Percentiles rank a stretch among this genome's conserved stretches.
Evolutionary conservation across 371 early-diverging fungal genomes (phyloP).

Genomic region (Apophysomyces trapeziformis): DNA sequence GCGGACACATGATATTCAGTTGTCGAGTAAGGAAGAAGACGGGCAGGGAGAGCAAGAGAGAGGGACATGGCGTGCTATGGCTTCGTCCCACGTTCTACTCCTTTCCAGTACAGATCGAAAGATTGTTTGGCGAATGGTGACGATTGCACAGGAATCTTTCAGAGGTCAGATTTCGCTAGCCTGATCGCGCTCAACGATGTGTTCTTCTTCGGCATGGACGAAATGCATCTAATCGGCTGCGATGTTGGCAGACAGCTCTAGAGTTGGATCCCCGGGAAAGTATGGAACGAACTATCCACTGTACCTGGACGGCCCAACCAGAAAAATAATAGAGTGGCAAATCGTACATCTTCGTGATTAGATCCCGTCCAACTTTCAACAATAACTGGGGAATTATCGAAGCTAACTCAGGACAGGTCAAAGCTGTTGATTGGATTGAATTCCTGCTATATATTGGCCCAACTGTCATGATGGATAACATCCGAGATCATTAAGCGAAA

Average conservation of each 20-base stretch:
- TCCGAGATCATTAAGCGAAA: background rate
- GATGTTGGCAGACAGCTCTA: background rate
- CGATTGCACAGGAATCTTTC: background rate
- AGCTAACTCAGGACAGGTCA: background rate
- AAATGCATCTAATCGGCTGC: background rate
- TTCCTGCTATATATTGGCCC: background rate
- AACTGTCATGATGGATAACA: background rate
- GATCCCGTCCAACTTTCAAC: background rate
- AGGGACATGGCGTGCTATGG: no score
- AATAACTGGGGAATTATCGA: background rate
- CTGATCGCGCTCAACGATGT: background rate
- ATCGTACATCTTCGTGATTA: background rate
- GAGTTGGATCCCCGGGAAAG: background rate
- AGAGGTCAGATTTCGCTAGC: background rate
- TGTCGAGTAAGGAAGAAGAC: no score
- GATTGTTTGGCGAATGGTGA: background rate
- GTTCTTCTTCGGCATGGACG: background rate
- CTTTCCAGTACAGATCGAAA: no score
- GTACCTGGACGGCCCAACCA: background rate
- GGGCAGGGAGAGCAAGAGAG: no score
- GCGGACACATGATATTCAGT: no score
- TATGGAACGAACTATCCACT: background rate
- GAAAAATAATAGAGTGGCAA: background rate
- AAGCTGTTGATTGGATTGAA: background rate
- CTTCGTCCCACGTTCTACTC: no score